Base-by-base conservation (phyloP, 805 yeast genomes). In the Monosporozyma unispora region DNA sequence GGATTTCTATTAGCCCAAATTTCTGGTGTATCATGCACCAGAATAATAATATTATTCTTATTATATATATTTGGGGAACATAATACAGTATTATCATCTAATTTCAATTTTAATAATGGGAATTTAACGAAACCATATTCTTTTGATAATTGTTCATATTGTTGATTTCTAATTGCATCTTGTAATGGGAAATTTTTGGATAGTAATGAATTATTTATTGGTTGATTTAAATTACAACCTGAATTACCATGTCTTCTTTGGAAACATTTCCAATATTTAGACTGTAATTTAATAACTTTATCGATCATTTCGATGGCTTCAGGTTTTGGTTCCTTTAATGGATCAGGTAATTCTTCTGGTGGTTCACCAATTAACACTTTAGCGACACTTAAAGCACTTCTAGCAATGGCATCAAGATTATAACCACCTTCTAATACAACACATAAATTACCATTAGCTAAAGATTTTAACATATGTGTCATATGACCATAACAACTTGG, bases 341-440 rank as follows among this genome's bases (percentile, higher is more conserved):
- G 63, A 4, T 80, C 74, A 38, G 79, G 76, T 33, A 89, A 74
- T 55, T 78, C 79, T 50, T 86, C 95, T 1, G 99, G 98, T 3
- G 98, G 96, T 63, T 93, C 98, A 5, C 99, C 99, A 18, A 93
- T 76, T 44, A 93, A 72, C 0, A 86, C 91, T 63, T 89, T 88
- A 3, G 96, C 85, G 4, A 93, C 97, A 1, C 93, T 91, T 45
- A 93, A 70, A 0, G 98, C 99, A 52, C 95, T 84, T 44, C 79
- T 80, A 22, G 96, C 87, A 53, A 90, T 93, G 2, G 97, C 79
- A 59, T 89, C 96, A 51, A 93, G 73, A 61, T 88, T 91, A 66
- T 93, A 93, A 1, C 99, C 99, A 55, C 99, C 99, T 73, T 93
- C 99, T 38, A 93, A 72, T 4, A 88, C 84, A 4, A 89, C 96